Evolutionary conservation across 2,329 filamentous ascomycete genomes (phyloP).

Genomic region (Pestalotiopsis sp.): DNA sequence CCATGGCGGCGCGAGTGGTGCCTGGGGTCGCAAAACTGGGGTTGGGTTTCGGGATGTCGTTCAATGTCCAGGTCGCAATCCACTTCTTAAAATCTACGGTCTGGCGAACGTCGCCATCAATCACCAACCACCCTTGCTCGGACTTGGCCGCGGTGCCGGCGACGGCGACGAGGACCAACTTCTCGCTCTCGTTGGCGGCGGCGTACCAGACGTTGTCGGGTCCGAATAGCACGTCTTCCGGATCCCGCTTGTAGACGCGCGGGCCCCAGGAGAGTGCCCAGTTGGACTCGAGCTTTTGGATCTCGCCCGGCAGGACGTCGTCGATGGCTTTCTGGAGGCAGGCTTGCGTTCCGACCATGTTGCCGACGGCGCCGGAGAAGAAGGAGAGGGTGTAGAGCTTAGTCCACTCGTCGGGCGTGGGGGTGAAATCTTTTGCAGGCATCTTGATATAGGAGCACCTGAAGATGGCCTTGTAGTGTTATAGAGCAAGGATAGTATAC

Average conservation of each 20-base stretch:
- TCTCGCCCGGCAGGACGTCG: not conserved
- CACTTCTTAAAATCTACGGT: not conserved
- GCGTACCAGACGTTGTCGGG: constrained; percentile 6
- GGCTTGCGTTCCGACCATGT: not conserved
- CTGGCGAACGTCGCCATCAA: not conserved
- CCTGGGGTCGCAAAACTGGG: not conserved
- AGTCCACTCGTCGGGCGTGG: not conserved
- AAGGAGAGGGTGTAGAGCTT: not conserved
- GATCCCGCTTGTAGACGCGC: not conserved
- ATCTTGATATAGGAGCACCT: not conserved
- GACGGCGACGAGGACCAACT: not conserved
- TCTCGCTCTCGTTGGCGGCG: not conserved
- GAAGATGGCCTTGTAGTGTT: not conserved
- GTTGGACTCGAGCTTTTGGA: not conserved
- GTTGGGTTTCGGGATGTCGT: not conserved
- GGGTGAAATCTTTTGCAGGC: not conserved
- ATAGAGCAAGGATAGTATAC: too few relatives aligned
- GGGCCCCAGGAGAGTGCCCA: constrained; percentile 6
- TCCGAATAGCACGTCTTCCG: not conserved
- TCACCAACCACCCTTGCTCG: not conserved
- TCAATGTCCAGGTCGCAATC: not conserved
- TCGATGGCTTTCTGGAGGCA: not conserved
- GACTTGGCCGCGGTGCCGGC: constrained; percentile 1
- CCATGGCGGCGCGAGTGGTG: not conserved
- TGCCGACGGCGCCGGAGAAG: not conserved